phyloP scores from a whole-genome alignment of 495 filamentous ascomycete species.

The Aspergillus biplanus region DNA sequence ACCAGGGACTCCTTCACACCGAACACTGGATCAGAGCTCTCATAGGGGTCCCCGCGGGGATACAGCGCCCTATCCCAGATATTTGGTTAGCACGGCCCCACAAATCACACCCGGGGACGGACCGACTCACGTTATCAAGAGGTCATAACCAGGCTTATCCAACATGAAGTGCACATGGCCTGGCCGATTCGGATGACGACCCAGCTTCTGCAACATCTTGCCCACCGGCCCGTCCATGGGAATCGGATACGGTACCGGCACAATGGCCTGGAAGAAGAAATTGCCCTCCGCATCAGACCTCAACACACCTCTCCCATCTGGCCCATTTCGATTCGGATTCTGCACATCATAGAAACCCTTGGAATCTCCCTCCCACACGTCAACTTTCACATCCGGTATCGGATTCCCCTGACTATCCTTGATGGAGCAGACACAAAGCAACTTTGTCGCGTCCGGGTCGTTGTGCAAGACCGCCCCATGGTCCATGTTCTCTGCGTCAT shows the following conservation, averaged over 20 bases:
- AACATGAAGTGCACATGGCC: constrained; percentile 89
- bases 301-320: constrained; percentile 75
- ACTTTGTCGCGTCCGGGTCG: constrained; percentile 49
- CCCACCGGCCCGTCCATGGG: constrained; percentile 82
- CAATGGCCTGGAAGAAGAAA: constrained; percentile 80
- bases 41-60: constrained; percentile 73
- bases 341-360: constrained; percentile 83
- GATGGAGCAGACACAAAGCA: constrained; percentile 71
- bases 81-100: not conserved
- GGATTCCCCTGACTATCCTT: constrained; percentile 64
- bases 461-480: constrained; percentile 65
- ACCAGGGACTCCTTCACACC: constrained; percentile 79
- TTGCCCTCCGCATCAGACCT: constrained; percentile 62
- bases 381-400: constrained; percentile 66
- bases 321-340: constrained; percentile 59
- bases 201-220: constrained; percentile 63
- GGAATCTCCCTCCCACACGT: constrained; percentile 85
- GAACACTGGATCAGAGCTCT: constrained; percentile 80
- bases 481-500: constrained; percentile 65
- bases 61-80: constrained; percentile 62
- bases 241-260: constrained; percentile 80
- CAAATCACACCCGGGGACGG: too few species aligned
- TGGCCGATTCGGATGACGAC: constrained; percentile 73
- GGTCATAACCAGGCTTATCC: constrained; percentile 70
- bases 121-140: constrained; percentile 67